phyloP scores from a whole-genome alignment of 2,329 filamentous ascomycete species.

The Pleurostoma richardsiae region DNA sequence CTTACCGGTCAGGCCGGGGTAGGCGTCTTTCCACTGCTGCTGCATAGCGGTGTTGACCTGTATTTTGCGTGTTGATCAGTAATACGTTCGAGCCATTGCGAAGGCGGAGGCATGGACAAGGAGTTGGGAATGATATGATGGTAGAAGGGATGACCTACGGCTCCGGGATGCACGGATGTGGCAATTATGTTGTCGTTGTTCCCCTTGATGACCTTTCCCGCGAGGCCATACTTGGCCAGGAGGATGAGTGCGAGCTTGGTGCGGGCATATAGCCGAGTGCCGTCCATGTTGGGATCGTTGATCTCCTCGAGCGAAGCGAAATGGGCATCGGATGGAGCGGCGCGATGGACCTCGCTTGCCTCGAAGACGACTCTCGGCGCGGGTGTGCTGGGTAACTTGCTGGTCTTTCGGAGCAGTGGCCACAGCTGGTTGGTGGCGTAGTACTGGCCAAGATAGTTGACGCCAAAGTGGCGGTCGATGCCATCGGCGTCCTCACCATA shows the following conservation, averaged over 20 bases:
- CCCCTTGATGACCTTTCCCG: constrained; percentile 32
- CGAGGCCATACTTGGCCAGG: constrained; percentile 32
- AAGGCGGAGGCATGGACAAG: background rate
- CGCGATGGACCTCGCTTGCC: constrained; percentile 32
- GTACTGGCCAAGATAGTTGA: constrained; percentile 39
- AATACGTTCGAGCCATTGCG: background rate
- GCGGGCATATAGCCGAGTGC: constrained; percentile 30
- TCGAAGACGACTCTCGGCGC: constrained; percentile 34
- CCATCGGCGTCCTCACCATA: constrained; percentile 29
- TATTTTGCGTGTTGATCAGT: constrained; percentile 7
- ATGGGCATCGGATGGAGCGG: constrained; percentile 26
- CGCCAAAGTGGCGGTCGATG: constrained; percentile 37
- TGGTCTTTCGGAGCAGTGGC: constrained; percentile 34
- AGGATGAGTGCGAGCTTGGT: constrained; percentile 37
- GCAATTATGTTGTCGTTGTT: constrained; percentile 34
- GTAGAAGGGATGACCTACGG: constrained; percentile 16
- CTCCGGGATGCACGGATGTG: constrained; percentile 33
- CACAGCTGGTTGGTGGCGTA: constrained; percentile 35
- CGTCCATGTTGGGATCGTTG: constrained; percentile 27
- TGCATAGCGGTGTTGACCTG: constrained; percentile 37
- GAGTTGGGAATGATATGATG: background rate
- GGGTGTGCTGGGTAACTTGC: constrained; percentile 22
- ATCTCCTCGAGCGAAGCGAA: constrained; percentile 32
- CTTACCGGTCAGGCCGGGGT: constrained; percentile 32
- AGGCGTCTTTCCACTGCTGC: constrained; percentile 39